phyloP scores from a whole-genome alignment of 2,329 filamentous ascomycete species.

The Anthostomella pinea region DNA sequence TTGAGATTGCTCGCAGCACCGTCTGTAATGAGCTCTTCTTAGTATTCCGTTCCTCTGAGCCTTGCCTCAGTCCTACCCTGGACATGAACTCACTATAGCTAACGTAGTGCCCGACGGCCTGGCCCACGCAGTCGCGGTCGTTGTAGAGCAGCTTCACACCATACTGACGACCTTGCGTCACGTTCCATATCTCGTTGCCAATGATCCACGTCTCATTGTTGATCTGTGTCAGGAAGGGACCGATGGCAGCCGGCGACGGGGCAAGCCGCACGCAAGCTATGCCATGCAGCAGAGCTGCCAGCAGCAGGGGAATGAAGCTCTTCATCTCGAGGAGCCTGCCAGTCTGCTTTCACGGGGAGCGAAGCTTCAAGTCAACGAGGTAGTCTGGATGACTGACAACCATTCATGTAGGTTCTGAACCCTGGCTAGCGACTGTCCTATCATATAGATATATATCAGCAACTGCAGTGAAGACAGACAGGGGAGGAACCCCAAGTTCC shows the following conservation, averaged over 20 bases:
- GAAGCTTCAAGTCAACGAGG: no score
- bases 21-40: slow-evolving; percentile 30
- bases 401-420: no score
- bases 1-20: slow-evolving; percentile 44
- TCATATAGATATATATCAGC: no score
- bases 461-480: no score
- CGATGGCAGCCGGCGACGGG: slow-evolving; percentile 1
- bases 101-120: slow-evolving; percentile 31
- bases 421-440: no score
- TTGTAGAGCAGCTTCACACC: slow-evolving; percentile 29
- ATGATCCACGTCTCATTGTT: slow-evolving; percentile 30
- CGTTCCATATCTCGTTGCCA: slow-evolving; percentile 31
- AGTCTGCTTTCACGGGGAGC: no score
- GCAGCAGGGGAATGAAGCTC: no score
- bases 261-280: neutral
- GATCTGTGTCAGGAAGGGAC: slow-evolving; percentile 28
- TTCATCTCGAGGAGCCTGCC: no score
- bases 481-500: no score
- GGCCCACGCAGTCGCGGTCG: slow-evolving; percentile 29
- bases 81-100: slow-evolving; percentile 27
- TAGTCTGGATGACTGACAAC: no score
- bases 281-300: no score
- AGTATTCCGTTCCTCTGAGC: neutral
- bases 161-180: slow-evolving; percentile 27
- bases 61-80: no score